Percentiles rank a stretch among this genome's conserved stretches.
Evolutionary conservation across 1,284 basidiomycete genomes (phyloP).

Genomic region (Pholiota adiposa): DNA sequence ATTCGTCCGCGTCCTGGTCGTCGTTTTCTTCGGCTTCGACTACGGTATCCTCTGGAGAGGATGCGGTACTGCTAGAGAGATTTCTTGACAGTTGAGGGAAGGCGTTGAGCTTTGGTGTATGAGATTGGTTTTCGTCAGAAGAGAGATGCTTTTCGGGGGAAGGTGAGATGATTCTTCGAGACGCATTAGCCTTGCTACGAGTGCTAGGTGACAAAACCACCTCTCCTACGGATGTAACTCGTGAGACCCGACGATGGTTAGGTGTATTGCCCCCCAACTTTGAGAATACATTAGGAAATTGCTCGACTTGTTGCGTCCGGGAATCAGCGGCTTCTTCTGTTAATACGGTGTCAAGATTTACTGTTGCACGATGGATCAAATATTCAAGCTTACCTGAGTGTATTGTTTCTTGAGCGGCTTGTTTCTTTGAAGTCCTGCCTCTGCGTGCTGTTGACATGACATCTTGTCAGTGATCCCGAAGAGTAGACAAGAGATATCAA

Average conservation of each 20-base stretch:
- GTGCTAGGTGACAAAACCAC: background rate
- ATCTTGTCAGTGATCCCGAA: background rate
- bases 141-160: background rate
- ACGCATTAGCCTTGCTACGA: background rate
- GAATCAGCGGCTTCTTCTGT: background rate
- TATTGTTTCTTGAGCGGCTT: background rate
- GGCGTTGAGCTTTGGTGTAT: background rate
- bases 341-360: background rate
- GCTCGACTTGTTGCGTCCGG: background rate
- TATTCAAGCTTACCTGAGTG: background rate
- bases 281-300: background rate
- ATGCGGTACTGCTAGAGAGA: no score
- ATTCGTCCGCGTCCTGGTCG: background rate
- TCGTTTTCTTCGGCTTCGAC: background rate
- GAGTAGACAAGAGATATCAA: background rate
- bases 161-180: no score
- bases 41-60: background rate
- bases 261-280: background rate
- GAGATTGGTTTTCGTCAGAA: background rate
- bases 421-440: background rate
- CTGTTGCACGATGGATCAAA: no score
- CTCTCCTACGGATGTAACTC: background rate
- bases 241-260: background rate
- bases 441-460: background rate
- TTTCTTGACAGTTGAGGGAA: no score